Percentiles rank a stretch among this genome's conserved stretches.
Conservation (phyloP, 371 early-diverging fungal species). For the Mucor saturninus region DNA sequence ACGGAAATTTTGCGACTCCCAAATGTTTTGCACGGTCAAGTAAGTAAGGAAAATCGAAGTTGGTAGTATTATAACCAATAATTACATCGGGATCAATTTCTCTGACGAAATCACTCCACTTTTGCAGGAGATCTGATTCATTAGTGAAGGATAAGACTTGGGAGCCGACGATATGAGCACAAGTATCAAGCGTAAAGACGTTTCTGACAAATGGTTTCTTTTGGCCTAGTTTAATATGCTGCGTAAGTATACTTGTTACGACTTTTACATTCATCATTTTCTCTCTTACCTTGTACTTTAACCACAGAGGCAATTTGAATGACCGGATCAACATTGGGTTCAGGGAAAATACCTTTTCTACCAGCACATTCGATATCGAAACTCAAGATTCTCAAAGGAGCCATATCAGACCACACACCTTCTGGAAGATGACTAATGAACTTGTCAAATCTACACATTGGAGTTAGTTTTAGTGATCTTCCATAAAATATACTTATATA, state of each 20-base stretch:
- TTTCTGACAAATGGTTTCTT: constrained; percentile 86
- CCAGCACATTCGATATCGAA: constrained; percentile 99
- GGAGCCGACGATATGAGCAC: constrained; percentile 94
- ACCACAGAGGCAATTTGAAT: constrained; percentile 99
- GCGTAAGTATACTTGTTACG: neutral
- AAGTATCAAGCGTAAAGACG: constrained; percentile 91
- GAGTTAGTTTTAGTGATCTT: too few species aligned
- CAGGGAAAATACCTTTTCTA: constrained; percentile 97
- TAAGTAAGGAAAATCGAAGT: constrained; percentile 99
- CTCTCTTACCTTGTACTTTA: constrained; percentile 75
- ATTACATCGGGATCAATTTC: constrained; percentile 84
- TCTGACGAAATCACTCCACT: constrained; percentile 90
- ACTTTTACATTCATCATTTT: neutral
- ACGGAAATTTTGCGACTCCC: constrained; percentile 78
- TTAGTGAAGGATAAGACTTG: constrained; percentile 85
- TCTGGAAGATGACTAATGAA: constrained; percentile 88
- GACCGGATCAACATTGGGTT: constrained; percentile 94
- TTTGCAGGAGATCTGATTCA: constrained; percentile 85
- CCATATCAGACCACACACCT: constrained; percentile 93
- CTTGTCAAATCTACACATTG: constrained; percentile 55
- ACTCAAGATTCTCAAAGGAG: constrained; percentile 95
- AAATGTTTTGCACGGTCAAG: constrained; percentile 92
- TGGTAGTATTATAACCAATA: constrained; percentile 98
- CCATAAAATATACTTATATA: constrained; percentile 15
- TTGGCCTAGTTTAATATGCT: constrained; percentile 59